phyloP scores from a whole-genome alignment of 1,284 basidiomycete genomes.

The Leccinum fuscescens region DNA sequence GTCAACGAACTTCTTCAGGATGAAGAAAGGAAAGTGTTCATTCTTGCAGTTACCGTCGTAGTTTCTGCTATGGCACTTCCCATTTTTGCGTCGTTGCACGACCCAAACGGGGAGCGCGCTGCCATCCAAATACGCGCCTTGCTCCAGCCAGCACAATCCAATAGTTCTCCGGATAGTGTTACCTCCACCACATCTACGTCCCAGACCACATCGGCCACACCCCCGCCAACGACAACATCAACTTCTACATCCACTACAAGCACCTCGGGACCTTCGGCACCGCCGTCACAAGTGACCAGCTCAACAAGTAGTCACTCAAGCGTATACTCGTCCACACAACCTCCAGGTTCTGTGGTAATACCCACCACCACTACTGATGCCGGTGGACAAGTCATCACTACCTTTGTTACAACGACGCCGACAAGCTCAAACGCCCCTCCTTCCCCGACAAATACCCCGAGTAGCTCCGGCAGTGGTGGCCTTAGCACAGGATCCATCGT shows the following conservation, averaged over 20 bases:
- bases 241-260: background rate
- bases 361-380: slow-evolving; percentile 27
- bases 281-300: slow-evolving; percentile 10
- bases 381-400: slow-evolving; percentile 25
- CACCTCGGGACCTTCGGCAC: slow-evolving; percentile 7
- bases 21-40: slow-evolving; percentile 29
- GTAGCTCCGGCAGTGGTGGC: too few relatives aligned
- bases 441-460: slow-evolving; percentile 12
- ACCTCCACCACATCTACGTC: slow-evolving; percentile 6
- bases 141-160: background rate
- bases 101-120: slow-evolving; percentile 23
- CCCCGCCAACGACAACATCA: background rate
- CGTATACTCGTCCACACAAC: background rate
- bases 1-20: slow-evolving; percentile 13
- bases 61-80: slow-evolving; percentile 32
- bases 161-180: background rate
- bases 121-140: slow-evolving; percentile 22
- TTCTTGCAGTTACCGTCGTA: slow-evolving; percentile 30
- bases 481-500: too few relatives aligned
- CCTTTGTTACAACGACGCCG: slow-evolving; percentile 10
- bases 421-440: slow-evolving; percentile 12
- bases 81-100: slow-evolving; percentile 24
- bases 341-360: slow-evolving; percentile 15
- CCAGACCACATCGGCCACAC: background rate
- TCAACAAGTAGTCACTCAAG: slow-evolving; percentile 3